Conservation (phyloP, 2,329 filamentous ascomycete genomes). For the Apiospora kogelbergensis region DNA sequence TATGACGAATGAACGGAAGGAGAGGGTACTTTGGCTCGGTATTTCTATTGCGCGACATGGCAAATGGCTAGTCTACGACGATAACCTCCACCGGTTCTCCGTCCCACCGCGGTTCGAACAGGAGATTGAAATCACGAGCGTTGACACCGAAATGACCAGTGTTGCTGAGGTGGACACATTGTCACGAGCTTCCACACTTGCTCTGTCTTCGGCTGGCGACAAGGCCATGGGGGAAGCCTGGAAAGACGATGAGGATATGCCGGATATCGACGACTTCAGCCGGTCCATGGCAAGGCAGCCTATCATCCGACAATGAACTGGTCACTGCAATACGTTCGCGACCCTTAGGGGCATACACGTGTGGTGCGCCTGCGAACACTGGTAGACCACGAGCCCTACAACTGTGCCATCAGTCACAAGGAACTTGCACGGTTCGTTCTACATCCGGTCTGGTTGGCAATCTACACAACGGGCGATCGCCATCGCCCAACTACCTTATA, state of each 20-base stretch:
- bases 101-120: slow-evolving; percentile 38
- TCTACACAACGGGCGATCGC: too few relatives aligned
- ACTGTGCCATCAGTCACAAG: too few relatives aligned
- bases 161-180: neutral
- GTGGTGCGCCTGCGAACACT: too few relatives aligned
- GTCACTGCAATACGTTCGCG: neutral
- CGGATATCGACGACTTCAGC: neutral
- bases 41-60: slow-evolving; percentile 42
- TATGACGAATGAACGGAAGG: slow-evolving; percentile 55
- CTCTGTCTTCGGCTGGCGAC: neutral
- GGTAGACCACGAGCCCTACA: too few relatives aligned
- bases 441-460: too few relatives aligned
- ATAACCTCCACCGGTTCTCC: slow-evolving; percentile 35
- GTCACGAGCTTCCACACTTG: neutral
- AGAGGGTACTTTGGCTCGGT: slow-evolving; percentile 60
- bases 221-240: neutral
- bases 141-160: slow-evolving; percentile 7
- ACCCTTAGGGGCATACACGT: too few relatives aligned
- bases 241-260: slow-evolving; percentile 2
- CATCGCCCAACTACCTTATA: too few relatives aligned
- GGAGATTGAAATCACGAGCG: slow-evolving; percentile 24
- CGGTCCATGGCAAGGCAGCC: neutral
- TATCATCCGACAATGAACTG: slow-evolving; percentile 1
- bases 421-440: too few relatives aligned
- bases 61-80: slow-evolving; percentile 49